Evolutionary conservation across 306 rosid genomes (phyloP).

Genomic region (Cucurbita moschata): DNA sequence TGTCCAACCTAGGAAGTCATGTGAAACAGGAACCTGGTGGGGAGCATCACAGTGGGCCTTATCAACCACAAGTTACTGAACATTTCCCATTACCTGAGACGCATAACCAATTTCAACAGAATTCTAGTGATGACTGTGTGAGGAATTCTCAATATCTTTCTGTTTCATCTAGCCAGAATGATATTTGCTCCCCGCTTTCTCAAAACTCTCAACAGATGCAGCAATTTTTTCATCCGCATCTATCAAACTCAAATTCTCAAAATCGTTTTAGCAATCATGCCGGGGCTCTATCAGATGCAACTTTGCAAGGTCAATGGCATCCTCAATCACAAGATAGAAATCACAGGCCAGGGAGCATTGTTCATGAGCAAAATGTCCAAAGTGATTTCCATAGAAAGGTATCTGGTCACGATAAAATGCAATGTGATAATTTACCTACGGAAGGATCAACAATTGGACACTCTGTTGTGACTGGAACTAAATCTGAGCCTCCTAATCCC

Average conservation of each 20-base stretch:
- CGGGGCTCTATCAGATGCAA: constrained; percentile 50
- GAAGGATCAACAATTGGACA: constrained; percentile 57
- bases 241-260: constrained; percentile 44
- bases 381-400: constrained; percentile 36
- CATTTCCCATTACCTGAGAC: constrained; percentile 55
- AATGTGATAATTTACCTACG: constrained; percentile 60
- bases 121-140: constrained; percentile 35
- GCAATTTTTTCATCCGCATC: constrained; percentile 37
- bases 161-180: constrained; percentile 40
- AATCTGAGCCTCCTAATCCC: constrained; percentile 27
- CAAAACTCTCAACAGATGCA: constrained; percentile 54
- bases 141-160: constrained; percentile 46
- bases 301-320: constrained; percentile 35
- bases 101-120: constrained; percentile 67
- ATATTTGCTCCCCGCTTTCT: constrained; percentile 35
- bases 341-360: constrained; percentile 16
- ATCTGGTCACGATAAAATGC: constrained; percentile 65
- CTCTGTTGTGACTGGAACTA: constrained; percentile 31
- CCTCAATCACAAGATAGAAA: constrained; percentile 24
- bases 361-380: constrained; percentile 30
- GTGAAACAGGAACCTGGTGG: constrained; percentile 56
- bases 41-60: constrained; percentile 47
- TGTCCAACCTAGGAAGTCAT: constrained; percentile 40
- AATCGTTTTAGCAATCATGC: constrained; percentile 52
- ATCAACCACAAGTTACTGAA: constrained; percentile 41